These are phyloP conservation scores for Thuidium tamariscinum DNA, from an alignment of 225 moss, liverwort and hornwort species.

Conservation along the genomic window DNA sequence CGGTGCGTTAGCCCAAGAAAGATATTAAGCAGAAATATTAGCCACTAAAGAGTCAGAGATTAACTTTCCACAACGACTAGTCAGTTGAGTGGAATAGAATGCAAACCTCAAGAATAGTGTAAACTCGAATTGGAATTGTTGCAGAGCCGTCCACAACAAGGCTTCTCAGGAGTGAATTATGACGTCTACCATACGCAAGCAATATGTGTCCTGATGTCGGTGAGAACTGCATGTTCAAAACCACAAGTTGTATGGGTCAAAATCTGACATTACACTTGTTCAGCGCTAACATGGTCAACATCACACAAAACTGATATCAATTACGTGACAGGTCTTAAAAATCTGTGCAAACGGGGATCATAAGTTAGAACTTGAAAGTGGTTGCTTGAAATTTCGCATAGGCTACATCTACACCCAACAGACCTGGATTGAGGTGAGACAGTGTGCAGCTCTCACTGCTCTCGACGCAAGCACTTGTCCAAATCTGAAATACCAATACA, in stretches of 20 bases:
- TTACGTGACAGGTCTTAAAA: neutral
- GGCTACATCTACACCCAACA: neutral
- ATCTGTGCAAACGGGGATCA: neutral
- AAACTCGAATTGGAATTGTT: slow-evolving; percentile 90
- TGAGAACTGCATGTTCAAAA: slow-evolving; percentile 55
- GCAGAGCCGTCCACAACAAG: slow-evolving; percentile 84
- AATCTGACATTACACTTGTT: neutral
- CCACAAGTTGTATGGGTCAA: neutral
- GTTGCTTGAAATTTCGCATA: neutral
- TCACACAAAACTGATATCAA: neutral
- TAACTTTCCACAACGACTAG: neutral
- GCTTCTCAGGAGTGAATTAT: slow-evolving; percentile 85
- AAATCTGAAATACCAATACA: slow-evolving; percentile 52
- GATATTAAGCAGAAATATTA: neutral
- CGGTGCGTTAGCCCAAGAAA: neutral
- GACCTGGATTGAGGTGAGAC: slow-evolving; percentile 98
- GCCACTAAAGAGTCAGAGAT: neutral
- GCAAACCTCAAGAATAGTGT: slow-evolving; percentile 96
- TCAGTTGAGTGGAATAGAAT: neutral
- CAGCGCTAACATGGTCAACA: neutral
- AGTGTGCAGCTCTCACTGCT: slow-evolving; percentile 96
- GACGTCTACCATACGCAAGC: slow-evolving; percentile 92
- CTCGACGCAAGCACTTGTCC: slow-evolving; percentile 96
- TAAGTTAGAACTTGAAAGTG: neutral
- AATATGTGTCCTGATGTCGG: slow-evolving; percentile 94